Base-by-base conservation (phyloP, 495 filamentous ascomycete species). In the Aspergillus incahuasiensis region DNA sequence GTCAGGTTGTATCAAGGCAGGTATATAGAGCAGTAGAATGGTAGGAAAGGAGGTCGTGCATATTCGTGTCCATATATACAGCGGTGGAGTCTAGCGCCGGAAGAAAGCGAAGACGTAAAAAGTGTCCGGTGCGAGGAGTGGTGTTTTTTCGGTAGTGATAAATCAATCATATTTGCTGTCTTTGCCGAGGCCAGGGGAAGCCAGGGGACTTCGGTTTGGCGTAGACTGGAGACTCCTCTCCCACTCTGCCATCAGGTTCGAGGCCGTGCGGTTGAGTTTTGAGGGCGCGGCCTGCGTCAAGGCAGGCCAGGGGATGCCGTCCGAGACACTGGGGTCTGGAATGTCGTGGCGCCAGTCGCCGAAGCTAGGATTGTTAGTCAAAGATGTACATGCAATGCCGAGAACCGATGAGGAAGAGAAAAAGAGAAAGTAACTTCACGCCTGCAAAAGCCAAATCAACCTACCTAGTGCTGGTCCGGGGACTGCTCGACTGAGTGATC, bases 171-270 rank as follows among this genome's bases (percentile, higher is more conserved):
- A 69, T 59, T 74, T 74, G 67, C 57, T 66, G 52, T 68, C 68
- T 51, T 74, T 73, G 22, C 63, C 58, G 20, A 54, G 48, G 2
- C 38, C 51, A 8, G 66, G 58, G 54, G 66, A 62, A 41, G 16
- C 52, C 6, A 54, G 34, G 25, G 52, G 52, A 48, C 52, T 66
- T 41, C 39, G 61, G 32, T 73, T 65, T 0, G 68, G 67, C n/a
- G 74, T 62, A 18, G 72, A 63, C 3, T 72, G 71, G 6, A 78
- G 67, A 46, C 73, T 75, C 19, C 72, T 69, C 56, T 94, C 89
- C 88, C 87, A 91, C 61, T 92, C 88, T 48, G 79, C 84, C 82
- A 92, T 90, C 53, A 90, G 72, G 49, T 83, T 83, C 20, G 80
- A 81, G 3, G 87, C 86, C n/a, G 86, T 86, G 9, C 76, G 79